These are phyloP conservation scores for Haplographium delicatum DNA, from an alignment of 495 filamentous ascomycete species.

Conservation along the genomic window DNA sequence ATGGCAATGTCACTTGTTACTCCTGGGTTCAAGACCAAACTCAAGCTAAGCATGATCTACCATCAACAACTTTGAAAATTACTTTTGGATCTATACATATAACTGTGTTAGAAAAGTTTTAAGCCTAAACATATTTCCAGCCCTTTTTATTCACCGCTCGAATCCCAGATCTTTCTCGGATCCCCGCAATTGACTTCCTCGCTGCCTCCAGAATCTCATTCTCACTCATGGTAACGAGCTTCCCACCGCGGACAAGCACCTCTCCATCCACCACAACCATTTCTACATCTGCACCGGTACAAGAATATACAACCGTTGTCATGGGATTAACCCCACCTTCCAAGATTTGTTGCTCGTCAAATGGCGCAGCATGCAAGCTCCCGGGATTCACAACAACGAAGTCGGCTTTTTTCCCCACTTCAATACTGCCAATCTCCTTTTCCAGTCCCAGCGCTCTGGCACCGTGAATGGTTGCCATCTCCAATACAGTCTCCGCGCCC, in stretches of 20 bases:
- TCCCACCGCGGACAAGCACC: constrained; percentile 9
- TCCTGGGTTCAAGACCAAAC: too few species aligned
- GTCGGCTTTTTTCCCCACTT: constrained; percentile 51
- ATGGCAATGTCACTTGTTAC: too few species aligned
- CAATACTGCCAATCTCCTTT: constrained; percentile 42
- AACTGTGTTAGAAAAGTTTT: too few species aligned
- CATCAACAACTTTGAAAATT: not conserved
- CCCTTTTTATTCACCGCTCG: constrained; percentile 13
- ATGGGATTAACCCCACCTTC: constrained; percentile 14
- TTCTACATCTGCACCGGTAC: constrained; percentile 18
- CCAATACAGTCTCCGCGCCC: constrained; percentile 13
- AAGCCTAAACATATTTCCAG: constrained; percentile 19
- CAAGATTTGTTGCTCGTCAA: constrained; percentile 10
- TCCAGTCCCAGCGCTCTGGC: constrained; percentile 46
- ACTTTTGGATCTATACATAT: too few species aligned
- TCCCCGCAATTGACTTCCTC: constrained; percentile 15
- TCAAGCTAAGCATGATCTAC: too few species aligned
- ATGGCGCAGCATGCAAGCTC: constrained; percentile 10
- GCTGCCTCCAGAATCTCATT: constrained; percentile 12
- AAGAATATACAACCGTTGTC: constrained; percentile 19
- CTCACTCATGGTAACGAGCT: constrained; percentile 18
- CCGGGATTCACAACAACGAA: constrained; percentile 35
- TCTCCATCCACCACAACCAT: constrained; percentile 23
- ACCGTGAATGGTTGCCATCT: constrained; percentile 26
- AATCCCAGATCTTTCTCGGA: constrained; percentile 16